Percentiles rank a stretch among this genome's conserved stretches.
These are phyloP conservation scores for Talaromyces piceae DNA, from an alignment of 2,329 filamentous ascomycete species.

Conservation along the genomic window DNA sequence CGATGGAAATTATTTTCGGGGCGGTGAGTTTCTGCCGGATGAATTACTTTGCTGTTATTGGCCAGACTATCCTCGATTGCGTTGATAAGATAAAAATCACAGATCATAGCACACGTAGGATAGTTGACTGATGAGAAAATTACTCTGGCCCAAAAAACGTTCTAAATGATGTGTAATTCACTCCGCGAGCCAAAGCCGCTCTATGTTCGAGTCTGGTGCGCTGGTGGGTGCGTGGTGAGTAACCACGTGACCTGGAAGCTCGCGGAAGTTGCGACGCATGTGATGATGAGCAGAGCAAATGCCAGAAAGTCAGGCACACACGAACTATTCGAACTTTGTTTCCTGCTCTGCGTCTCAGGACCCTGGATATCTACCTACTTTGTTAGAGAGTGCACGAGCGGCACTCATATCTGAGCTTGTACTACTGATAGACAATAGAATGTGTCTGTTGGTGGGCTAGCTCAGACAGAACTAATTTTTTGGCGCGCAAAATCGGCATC, in stretches of 20 bases:
- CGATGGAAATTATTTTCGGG: conserved; percentile 9
- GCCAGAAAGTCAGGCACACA: background rate
- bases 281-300: background rate
- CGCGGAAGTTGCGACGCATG: conserved; percentile 4
- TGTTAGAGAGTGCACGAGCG: background rate
- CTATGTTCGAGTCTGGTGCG: no score
- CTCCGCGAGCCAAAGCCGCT: no score
- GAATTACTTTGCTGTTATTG: background rate
- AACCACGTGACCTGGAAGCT: conserved; percentile 8
- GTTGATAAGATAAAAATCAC: conserved; percentile 12
- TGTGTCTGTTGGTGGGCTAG: background rate
- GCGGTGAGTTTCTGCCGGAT: conserved; percentile 10
- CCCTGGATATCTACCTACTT: background rate
- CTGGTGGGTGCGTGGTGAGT: no score
- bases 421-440: background rate
- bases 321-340: background rate
- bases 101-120: background rate
- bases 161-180: no score
- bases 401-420: background rate
- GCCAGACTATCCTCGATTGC: background rate
- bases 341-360: background rate
- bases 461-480: background rate
- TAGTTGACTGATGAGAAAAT: background rate
- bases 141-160: background rate
- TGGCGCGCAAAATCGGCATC: background rate